Percentiles rank a stretch among this genome's conserved stretches.
These are phyloP conservation scores for Scytalidium lignicola DNA, from an alignment of 2,329 filamentous ascomycete genomes.

Conservation along the genomic window DNA sequence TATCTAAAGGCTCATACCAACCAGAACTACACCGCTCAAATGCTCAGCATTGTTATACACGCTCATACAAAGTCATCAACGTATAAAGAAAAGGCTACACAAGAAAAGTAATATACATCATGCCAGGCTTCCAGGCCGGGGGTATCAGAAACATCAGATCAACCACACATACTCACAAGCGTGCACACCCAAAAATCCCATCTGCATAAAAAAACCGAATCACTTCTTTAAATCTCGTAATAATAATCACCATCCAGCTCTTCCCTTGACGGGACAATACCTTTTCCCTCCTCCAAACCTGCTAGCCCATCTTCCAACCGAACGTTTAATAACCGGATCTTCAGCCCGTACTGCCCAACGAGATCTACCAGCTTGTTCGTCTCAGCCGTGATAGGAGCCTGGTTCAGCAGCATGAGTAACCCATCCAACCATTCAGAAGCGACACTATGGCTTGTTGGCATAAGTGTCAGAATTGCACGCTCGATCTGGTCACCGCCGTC, in stretches of 20 bases:
- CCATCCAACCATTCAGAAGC: slow-evolving; percentile 98
- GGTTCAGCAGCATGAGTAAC: slow-evolving; percentile 87
- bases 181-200: neutral
- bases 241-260: slow-evolving; percentile 91
- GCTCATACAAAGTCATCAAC: neutral
- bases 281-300: slow-evolving; percentile 49
- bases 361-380: slow-evolving; percentile 84
- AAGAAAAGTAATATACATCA: neutral
- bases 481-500: slow-evolving; percentile 47
- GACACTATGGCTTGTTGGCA: slow-evolving; percentile 72
- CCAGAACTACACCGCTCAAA: neutral
- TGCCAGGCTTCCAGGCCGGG: neutral
- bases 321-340: slow-evolving; percentile 88
- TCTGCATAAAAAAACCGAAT: neutral
- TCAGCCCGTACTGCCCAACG: slow-evolving; percentile 85
- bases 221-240: slow-evolving; percentile 61
- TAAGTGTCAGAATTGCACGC: slow-evolving; percentile 72
- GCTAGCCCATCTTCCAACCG: slow-evolving; percentile 73
- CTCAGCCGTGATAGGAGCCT: slow-evolving; percentile 94
- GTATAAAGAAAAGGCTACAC: neutral
- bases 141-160: neutral
- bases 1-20: neutral
- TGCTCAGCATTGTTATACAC: neutral
- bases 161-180: neutral
- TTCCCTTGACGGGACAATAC: slow-evolving; percentile 73